Evolutionary conservation across 176 grass and related monocot genomes (phyloP), one percentile per base, ranked within the genome.

Genomic region (Ensete glaucum): DNA sequence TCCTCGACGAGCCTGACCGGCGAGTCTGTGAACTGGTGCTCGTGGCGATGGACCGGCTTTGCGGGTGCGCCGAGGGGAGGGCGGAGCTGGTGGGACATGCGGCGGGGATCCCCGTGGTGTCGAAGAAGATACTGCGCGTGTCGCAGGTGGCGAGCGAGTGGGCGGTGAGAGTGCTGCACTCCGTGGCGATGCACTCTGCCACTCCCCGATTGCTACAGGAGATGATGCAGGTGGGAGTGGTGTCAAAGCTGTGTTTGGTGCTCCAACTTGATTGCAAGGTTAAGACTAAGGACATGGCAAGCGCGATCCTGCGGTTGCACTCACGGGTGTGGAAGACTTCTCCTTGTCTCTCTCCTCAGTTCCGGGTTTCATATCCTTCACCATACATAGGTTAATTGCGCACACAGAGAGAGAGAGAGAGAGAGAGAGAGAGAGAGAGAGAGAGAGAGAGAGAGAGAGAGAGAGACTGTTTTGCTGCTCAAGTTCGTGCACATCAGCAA

Each of bases 181-280:
- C 73, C 15, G 73, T 75, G 54, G 73, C 73, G 27, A 43, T 0
- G 53, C 54, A 43, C 54, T 16, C 73, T 8, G 73, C 73, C 26
- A 75, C 73, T 13, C 20, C 73, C 1, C 2, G 22, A 13, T 14
- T 75, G 14, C 24, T 75, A 25, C 73, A 59, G 73, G 73, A 75
- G 16, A 75, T 75, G 73, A 16, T 48, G 73, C 73, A 75, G 53
- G 54, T 75, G 25, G 73, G 73, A 16, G 73, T 48, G 54, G 73
- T 75, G 25, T 54, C 54, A 24, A 75, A 75, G 73, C 73, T 75
- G 15, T 75, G 55, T 23, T 16, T 75, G 73, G 73, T 75, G 53
- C 54, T 75, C 15, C 73, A 75, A 23, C 2, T n/a, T 1, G 73
- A 75, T 12, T 75, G 54, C 54, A 34, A 15, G 21, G 16, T 19